A percentile compares a stretch with the other conserved stretches of the same genome.
phyloP scores from a whole-genome alignment of 768 basidiomycete species.

The Calocybe cyanea region DNA sequence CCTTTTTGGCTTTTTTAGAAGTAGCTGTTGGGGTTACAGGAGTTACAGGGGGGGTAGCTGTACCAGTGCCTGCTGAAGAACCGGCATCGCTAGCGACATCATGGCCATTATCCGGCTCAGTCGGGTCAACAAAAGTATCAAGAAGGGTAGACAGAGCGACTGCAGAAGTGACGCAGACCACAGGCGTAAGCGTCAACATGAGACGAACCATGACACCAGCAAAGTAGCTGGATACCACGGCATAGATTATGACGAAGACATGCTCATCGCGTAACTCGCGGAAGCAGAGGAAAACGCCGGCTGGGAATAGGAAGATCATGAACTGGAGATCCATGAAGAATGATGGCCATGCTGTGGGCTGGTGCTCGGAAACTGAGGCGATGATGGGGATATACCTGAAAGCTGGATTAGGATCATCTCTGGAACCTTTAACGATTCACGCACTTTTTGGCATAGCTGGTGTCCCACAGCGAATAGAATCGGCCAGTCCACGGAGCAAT shows the following conservation, averaged over 20 bases:
- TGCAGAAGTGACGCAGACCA: slow-evolving; percentile 92
- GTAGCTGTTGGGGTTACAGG: slow-evolving; percentile 23
- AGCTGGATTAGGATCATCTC: slow-evolving; percentile 9
- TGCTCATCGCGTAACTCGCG: slow-evolving; percentile 93
- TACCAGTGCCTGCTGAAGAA: slow-evolving; percentile 22
- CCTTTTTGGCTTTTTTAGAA: slow-evolving; percentile 53
- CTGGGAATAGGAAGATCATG: slow-evolving; percentile 97
- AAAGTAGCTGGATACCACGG: slow-evolving; percentile 94
- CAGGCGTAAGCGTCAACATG: slow-evolving; percentile 95
- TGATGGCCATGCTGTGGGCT: slow-evolving; percentile 98
- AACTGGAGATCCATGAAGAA: slow-evolving; percentile 99
- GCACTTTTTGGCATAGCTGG: slow-evolving; percentile 96
- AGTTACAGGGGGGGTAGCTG: slow-evolving; percentile 8
- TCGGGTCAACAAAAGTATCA: slow-evolving; percentile 87
- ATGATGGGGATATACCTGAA: slow-evolving; percentile 92
- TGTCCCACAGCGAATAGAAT: slow-evolving; percentile 99
- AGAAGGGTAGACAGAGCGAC: slow-evolving; percentile 85
- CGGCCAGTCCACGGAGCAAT: slow-evolving; percentile 99
- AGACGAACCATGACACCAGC: slow-evolving; percentile 99
- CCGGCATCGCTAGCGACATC: slow-evolving; percentile 29
- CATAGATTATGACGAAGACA: slow-evolving; percentile 97
- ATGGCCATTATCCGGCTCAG: slow-evolving; percentile 49
- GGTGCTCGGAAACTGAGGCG: slow-evolving; percentile 98
- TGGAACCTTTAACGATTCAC: slow-evolving; percentile 17
- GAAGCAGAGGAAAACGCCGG: slow-evolving; percentile 94